Evolutionary conservation across 2,329 filamentous ascomycete species (phyloP), one percentile per base, ranked within the genome.

Genomic region (Aspergillus caelatus): DNA sequence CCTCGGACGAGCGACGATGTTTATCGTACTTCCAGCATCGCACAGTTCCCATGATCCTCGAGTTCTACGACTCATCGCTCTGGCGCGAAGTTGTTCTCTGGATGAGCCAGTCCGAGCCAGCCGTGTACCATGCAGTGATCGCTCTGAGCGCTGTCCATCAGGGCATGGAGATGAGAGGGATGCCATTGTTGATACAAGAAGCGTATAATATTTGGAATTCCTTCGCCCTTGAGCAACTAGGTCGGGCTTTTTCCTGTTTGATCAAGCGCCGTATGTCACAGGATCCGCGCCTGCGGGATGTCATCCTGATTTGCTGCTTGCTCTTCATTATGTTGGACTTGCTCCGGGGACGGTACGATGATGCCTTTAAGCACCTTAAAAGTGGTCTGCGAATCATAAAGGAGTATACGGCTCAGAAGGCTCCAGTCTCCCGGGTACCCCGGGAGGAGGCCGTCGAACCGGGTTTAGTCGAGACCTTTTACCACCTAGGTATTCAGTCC

Each of bases 121-220:
- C 66, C 26, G 67, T 69, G 4, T 67, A 61, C 52, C 66, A 69
- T 61, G 64, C 67, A 6, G 59, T 62, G 41, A 58, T 60, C 54
- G 65, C 62, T 36, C 41, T 69, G 14, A 65, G 61, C 19, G 65
- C 67, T 6, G 32, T 67, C 3, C 61, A 67, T 30, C 58, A 67
- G 36, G 61, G 60, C 41, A 58, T 59, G 12, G 56, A 59, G 57
- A 21, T 3, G 21, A 34, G 32, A 41, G 39, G 39, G 39, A 41
- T 41, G 39, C 19, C 39, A 19, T 19, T 41, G 39, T 8, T 41
- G 14, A 19, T 41, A 1, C 39, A 19, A 8, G 19, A 41, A 16
- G 12, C 19, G 39, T 41, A 41, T 19, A 41, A 6, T 19, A 41
- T 19, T 16, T 19, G 39, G 39, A 41, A 41, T 41, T 16, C 19